Evolutionary conservation across 2,329 filamentous ascomycete species (phyloP).

Genomic region (Pseudocercospora cruenta): DNA sequence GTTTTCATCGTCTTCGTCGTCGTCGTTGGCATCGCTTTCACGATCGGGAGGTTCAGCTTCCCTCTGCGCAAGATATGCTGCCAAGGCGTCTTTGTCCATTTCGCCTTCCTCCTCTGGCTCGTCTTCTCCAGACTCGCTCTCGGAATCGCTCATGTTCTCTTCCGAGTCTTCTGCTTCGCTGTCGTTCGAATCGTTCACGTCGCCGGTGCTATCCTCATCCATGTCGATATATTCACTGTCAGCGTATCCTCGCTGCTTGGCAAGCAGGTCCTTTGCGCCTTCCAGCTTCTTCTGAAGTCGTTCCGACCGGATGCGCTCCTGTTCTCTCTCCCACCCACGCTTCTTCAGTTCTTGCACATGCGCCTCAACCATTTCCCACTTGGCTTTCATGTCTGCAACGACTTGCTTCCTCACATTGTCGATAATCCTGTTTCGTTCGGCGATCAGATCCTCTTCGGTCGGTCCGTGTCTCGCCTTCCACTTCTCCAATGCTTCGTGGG

Average conservation of each 20-base stretch:
- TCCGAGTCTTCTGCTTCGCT: conserved; percentile 33
- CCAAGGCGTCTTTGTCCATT: conserved; percentile 57
- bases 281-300: conserved; percentile 63
- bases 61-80: conserved; percentile 35
- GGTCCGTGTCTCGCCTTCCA: conserved; percentile 76
- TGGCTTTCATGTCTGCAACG: conserved; percentile 63
- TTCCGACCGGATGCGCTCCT: conserved; percentile 70
- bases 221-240: conserved; percentile 36
- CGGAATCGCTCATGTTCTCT: conserved; percentile 34
- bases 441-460: conserved; percentile 77
- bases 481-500: conserved; percentile 75
- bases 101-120: conserved; percentile 50
- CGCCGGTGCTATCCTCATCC: conserved; percentile 29
- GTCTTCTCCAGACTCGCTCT: conserved; percentile 51
- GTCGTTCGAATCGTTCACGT: conserved; percentile 38
- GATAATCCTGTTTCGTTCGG: conserved; percentile 70
- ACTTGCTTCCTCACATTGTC: conserved; percentile 73
- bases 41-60: conserved; percentile 35
- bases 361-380: conserved; percentile 62
- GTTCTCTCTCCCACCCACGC: conserved; percentile 63
- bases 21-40: conserved; percentile 31
- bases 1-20: conserved; percentile 11
- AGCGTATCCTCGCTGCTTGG: conserved; percentile 36
- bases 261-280: conserved; percentile 37
- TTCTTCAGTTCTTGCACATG: conserved; percentile 62